phyloP scores from a whole-genome alignment of 202 grass and related monocot genomes.

The Elaeis oleifera region DNA sequence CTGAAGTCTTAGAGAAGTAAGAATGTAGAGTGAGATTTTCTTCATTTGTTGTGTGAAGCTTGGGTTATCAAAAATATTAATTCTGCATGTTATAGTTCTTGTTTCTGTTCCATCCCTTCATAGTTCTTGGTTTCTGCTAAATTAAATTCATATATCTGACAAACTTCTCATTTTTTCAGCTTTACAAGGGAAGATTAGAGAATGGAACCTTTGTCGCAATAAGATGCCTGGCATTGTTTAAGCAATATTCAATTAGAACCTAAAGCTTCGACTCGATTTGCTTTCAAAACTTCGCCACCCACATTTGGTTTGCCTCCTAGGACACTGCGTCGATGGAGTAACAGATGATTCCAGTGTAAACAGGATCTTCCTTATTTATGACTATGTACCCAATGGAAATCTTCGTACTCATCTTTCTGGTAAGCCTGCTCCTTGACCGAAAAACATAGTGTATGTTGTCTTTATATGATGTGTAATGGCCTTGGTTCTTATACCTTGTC shows the following conservation, averaged over 20 bases:
- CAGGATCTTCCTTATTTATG: constrained; percentile 90
- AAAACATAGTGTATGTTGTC: background rate
- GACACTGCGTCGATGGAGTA: constrained; percentile 64
- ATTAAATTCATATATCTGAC: too few species aligned
- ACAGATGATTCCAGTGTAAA: constrained; percentile 66
- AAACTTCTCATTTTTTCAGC: constrained; percentile 45
- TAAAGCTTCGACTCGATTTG: constrained; percentile 89
- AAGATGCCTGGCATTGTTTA: constrained; percentile 82
- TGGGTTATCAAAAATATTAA: too few species aligned
- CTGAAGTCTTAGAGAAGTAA: too few species aligned
- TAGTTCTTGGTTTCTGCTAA: too few species aligned
- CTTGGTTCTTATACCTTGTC: constrained; percentile 21
- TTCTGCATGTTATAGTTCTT: too few species aligned
- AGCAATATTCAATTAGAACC: constrained; percentile 78
- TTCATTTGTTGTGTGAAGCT: too few species aligned
- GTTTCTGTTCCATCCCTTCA: too few species aligned
- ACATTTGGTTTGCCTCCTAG: constrained; percentile 86
- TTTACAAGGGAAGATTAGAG: constrained; percentile 87
- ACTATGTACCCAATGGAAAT: constrained; percentile 57
- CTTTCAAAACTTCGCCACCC: constrained; percentile 83
- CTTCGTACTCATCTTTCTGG: constrained; percentile 70
- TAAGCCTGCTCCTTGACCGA: constrained; percentile 23
- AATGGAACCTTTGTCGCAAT: constrained; percentile 75
- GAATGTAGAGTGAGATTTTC: too few species aligned
- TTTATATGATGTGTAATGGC: constrained; percentile 11